Percentiles rank a stretch among this genome's conserved stretches.
These are phyloP conservation scores for Linnemannia elongata DNA, from an alignment of 192 early-diverging fungal species.

Conservation along the genomic window DNA sequence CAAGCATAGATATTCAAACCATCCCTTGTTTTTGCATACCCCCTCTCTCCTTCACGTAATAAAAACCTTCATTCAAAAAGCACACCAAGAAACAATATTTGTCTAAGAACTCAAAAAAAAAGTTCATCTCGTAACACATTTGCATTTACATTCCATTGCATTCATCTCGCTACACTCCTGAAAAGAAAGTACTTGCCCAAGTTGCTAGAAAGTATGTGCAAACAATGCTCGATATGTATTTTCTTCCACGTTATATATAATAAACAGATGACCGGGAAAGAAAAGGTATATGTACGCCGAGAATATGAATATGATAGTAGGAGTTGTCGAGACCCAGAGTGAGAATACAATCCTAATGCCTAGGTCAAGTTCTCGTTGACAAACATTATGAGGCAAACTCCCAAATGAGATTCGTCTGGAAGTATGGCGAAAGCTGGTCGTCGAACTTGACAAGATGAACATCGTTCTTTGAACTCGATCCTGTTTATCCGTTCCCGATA, in stretches of 20 bases:
- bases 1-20: not conserved
- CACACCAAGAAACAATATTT: not conserved
- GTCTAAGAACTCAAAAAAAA: not conserved
- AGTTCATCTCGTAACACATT: too few species aligned
- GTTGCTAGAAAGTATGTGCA: too few species aligned
- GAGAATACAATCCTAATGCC: not conserved
- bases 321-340: not conserved
- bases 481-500: slow-evolving; percentile 4
- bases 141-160: too few species aligned
- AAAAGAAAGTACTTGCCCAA: too few species aligned
- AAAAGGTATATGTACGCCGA: too few species aligned
- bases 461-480: slow-evolving; percentile 27
- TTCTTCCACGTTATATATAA: too few species aligned
- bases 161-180: too few species aligned
- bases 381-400: slow-evolving; percentile 44
- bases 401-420: slow-evolving; percentile 53
- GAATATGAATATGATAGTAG: not conserved
- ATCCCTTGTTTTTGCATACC: not conserved
- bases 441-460: slow-evolving; percentile 50
- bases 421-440: slow-evolving; percentile 40
- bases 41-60: not conserved
- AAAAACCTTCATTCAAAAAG: not conserved
- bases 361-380: not conserved
- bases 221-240: too few species aligned
- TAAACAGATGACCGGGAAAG: too few species aligned